Percentiles rank a stretch among this genome's conserved stretches.
These are phyloP conservation scores for Didymella glomerata DNA, from an alignment of 2,329 filamentous ascomycete genomes.

Conservation along the genomic window DNA sequence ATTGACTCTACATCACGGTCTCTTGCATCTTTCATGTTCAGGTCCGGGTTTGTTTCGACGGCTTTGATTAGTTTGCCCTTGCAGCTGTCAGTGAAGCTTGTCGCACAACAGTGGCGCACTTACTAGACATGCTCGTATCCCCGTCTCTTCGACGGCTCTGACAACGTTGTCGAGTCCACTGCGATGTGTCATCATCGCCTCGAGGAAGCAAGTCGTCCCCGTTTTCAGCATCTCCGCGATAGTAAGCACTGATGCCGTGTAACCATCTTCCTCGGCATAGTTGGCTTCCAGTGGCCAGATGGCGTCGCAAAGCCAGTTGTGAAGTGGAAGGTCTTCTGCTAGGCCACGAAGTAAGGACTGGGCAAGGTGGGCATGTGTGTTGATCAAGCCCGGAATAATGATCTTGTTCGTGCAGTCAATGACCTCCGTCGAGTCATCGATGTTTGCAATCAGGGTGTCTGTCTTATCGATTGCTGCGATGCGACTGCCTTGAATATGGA, in stretches of 20 bases:
- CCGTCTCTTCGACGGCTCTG: conserved; percentile 44
- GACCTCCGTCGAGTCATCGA: conserved; percentile 13
- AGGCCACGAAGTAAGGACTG: conserved; percentile 49
- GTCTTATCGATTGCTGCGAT: conserved; percentile 59
- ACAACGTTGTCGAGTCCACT: conserved; percentile 39
- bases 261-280: conserved; percentile 47
- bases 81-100: conserved; percentile 8
- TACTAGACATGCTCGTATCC: conserved; percentile 40
- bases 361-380: conserved; percentile 50
- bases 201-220: conserved; percentile 52
- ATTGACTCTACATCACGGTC: conserved; percentile 51
- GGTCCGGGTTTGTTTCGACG: conserved; percentile 45
- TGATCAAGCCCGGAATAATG: conserved; percentile 49
- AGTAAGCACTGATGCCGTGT: conserved; percentile 44
- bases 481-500: conserved; percentile 52
- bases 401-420: conserved; percentile 45
- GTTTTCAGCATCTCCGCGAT: conserved; percentile 52
- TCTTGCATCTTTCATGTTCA: conserved; percentile 48
- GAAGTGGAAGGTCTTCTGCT: conserved; percentile 35
- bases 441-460: conserved; percentile 30
- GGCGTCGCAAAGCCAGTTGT: conserved; percentile 45
- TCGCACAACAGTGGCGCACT: neutral
- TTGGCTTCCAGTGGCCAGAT: conserved; percentile 51
- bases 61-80: conserved; percentile 52
- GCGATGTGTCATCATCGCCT: conserved; percentile 50